Percentiles rank a stretch among this genome's conserved stretches.
These are phyloP conservation scores for Porcisia hertigi DNA, from an alignment of 208 protist species.

Conservation along the genomic window DNA sequence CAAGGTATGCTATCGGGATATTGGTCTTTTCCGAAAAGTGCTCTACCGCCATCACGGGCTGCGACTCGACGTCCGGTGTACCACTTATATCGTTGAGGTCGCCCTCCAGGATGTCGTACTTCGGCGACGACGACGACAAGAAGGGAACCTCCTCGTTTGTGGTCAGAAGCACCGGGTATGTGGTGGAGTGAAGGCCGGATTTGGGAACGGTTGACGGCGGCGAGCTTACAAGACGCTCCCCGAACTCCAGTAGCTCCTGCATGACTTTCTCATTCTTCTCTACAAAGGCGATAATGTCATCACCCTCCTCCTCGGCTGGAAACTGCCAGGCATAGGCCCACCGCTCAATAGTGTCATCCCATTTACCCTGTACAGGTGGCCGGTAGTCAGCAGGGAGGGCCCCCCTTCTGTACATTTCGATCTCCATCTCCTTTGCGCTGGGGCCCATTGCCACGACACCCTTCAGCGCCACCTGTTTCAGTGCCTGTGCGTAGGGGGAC, in stretches of 20 bases:
- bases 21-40: conserved; percentile 52
- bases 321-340: conserved; percentile 93
- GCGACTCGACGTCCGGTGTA: neutral
- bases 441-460: conserved; percentile 76
- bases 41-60: conserved; percentile 35
- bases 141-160: neutral
- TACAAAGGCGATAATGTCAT: conserved; percentile 50
- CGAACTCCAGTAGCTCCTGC: conserved; percentile 65
- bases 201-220: conserved; percentile 46
- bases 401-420: conserved; percentile 77
- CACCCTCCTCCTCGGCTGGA: conserved; percentile 78
- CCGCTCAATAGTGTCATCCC: conserved; percentile 91
- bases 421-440: conserved; percentile 81
- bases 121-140: conserved; percentile 7
- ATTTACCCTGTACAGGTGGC: conserved; percentile 82
- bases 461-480: conserved; percentile 83
- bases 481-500: conserved; percentile 88
- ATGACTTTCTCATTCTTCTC: conserved; percentile 59
- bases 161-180: conserved; percentile 30
- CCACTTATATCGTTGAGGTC: conserved; percentile 16
- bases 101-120: conserved; percentile 55
- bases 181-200: conserved; percentile 45
- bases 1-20: conserved; percentile 85
- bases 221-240: conserved; percentile 48
- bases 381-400: conserved; percentile 83